Evolutionary conservation across 1,284 basidiomycete genomes (phyloP).

Genomic region (Trichosporon faecale): DNA sequence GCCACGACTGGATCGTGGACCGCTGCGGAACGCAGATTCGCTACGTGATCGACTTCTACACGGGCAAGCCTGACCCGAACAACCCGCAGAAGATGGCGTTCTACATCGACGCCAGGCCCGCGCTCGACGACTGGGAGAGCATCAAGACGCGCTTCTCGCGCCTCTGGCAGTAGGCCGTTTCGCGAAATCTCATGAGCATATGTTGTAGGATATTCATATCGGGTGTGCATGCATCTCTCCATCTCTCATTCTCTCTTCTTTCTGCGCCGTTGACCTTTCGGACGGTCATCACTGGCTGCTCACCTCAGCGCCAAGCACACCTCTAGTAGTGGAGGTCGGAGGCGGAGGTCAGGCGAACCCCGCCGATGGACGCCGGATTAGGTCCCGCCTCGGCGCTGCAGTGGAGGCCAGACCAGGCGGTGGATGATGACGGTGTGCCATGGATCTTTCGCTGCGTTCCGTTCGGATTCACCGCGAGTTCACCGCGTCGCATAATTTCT

Average conservation of each 20-base stretch:
- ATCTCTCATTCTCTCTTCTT: neutral
- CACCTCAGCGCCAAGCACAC: neutral
- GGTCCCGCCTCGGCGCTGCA: neutral
- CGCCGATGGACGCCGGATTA: neutral
- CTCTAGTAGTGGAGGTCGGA: neutral
- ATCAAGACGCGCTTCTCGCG: slow-evolving; percentile 63
- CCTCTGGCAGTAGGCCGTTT: slow-evolving; percentile 27
- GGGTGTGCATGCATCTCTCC: slow-evolving; percentile 10
- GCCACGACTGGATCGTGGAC: slow-evolving; percentile 96
- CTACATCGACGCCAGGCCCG: slow-evolving; percentile 90
- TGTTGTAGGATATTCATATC: slow-evolving; percentile 10
- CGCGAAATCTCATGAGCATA: neutral
- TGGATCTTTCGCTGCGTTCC: neutral
- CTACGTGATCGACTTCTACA: slow-evolving; percentile 99
- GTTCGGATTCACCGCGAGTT: neutral
- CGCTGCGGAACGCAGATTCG: slow-evolving; percentile 81
- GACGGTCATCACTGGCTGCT: neutral
- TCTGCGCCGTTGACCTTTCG: neutral
- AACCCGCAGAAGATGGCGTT: slow-evolving; percentile 59
- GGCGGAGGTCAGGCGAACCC: neutral
- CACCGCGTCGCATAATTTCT: neutral
- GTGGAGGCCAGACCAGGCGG: neutral
- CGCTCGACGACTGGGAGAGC: slow-evolving; percentile 86
- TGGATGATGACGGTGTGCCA: slow-evolving; percentile 7
- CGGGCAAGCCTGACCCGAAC: slow-evolving; percentile 62